Evolutionary conservation across 495 filamentous ascomycete species (phyloP).

Genomic region (Trichocladium antarcticum): DNA sequence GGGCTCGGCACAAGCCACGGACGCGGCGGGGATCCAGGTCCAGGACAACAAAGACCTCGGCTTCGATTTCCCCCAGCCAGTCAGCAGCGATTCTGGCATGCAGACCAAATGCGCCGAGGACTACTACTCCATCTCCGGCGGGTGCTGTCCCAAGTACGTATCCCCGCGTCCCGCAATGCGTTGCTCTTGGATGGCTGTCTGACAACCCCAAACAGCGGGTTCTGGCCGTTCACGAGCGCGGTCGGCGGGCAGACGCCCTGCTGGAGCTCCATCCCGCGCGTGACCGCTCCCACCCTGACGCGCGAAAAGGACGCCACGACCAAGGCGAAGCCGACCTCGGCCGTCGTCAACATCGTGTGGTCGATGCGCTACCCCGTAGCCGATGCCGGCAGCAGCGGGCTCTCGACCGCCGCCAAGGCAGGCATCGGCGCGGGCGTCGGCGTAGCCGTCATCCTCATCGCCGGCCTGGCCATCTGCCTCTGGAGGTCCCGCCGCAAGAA

Average conservation of each 20-base stretch:
- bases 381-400: conserved; percentile 1
- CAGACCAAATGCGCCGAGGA: conserved; percentile 17
- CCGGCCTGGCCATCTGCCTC: conserved; percentile 10
- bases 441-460: conserved; percentile 15
- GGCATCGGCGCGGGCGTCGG: conserved; percentile 21
- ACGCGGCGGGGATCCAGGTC: not conserved
- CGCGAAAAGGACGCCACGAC: conserved; percentile 7
- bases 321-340: conserved; percentile 17
- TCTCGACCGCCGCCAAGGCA: conserved; percentile 20
- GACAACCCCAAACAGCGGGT: conserved; percentile 6
- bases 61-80: conserved; percentile 16
- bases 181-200: not conserved
- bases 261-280: conserved; percentile 12
- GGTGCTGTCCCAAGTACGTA: conserved; percentile 21
- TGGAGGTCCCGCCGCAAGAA: conserved; percentile 16
- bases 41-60: not conserved
- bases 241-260: conserved; percentile 21
- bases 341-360: conserved; percentile 24
- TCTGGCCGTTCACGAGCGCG: conserved; percentile 16
- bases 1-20: not conserved
- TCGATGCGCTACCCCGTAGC: conserved; percentile 20
- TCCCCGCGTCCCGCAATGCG: not conserved
- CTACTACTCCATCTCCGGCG: conserved; percentile 23
- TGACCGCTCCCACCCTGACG: conserved; percentile 12
- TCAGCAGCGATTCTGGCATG: not conserved